Evolutionary conservation across 169 alveolate species (phyloP), one percentile per base, ranked within the genome.

Genomic region (Theileria luwenshuni): DNA sequence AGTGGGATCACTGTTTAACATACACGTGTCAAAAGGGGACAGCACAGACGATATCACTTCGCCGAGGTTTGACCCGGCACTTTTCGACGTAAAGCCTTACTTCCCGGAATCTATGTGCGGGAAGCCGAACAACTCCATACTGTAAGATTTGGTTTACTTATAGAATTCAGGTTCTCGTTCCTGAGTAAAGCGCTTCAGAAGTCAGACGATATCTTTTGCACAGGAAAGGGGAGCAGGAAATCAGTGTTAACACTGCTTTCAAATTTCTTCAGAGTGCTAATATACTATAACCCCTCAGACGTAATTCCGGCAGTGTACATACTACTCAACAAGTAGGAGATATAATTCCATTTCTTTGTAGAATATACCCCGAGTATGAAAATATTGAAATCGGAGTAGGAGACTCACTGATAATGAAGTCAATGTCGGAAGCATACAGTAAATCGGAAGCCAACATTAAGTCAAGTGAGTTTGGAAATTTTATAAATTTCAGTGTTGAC

Each of bases 341-440:
- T 19, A 12, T 8, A 10, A 19, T 7, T 41, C 6, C 23, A 17
- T 1, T 15, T 2, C 1, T 12, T 25, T 23, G 27, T 73, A 80
- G 88, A 41, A 51, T 97, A n/a, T 97, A 97, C 21, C 98, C 99
- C 15, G 99, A 96, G 68, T 97, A 96, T 83, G 93, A 91, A 76
- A 95, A 94, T 35, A 90, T 90, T 3, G 99, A 98, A 71, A 86
- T 96, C 33, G 99, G 99, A 10, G 96, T 98, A 30, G 99, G 99
- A 0, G 96, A 95, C 38, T 95, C 97, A 69, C 79, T 96, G 56
- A 76, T 97, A 17, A 83, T 94, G 41, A 96, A 96, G 86, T 95
- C 98, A 1, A 96, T 96, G 69, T 93, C 98, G 32, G 97, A 94
- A 69, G 95, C 97, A 10, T 93, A 95, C 61, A 98, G 99, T 19